phyloP scores from a whole-genome alignment of 345 rosid species.

The Salix purpurea region DNA sequence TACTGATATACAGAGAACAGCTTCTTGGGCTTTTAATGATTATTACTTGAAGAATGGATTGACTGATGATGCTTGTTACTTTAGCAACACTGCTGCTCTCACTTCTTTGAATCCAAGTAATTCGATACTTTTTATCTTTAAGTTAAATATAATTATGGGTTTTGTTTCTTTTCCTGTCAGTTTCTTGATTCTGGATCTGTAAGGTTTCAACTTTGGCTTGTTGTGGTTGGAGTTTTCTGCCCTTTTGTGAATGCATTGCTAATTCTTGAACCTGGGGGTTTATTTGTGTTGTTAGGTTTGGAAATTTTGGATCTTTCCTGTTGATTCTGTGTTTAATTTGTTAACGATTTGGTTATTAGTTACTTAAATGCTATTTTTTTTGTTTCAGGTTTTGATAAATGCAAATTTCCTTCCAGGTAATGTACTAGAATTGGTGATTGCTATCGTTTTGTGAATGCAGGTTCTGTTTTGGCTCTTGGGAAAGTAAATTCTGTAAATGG shows the following conservation, averaged over 20 bases:
- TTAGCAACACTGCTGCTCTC: slow-evolving; percentile 65
- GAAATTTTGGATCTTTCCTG: not conserved
- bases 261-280: not conserved
- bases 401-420: slow-evolving; percentile 80
- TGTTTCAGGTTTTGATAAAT: slow-evolving; percentile 61
- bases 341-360: not conserved
- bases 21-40: slow-evolving; percentile 76
- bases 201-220: not conserved
- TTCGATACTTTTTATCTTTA: slow-evolving; percentile 7
- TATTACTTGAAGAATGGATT: slow-evolving; percentile 64
- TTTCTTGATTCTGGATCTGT: not conserved
- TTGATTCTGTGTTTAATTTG: not conserved
- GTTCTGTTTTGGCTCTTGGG: not conserved
- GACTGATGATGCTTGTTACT: slow-evolving; percentile 68
- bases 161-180: not conserved
- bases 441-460: not conserved
- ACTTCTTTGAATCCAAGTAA: slow-evolving; percentile 73
- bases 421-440: not conserved
- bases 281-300: not conserved
- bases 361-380: not conserved
- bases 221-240: not conserved
- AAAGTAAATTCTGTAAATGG: not conserved
- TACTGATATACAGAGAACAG: slow-evolving; percentile 47
- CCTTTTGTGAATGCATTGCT: not conserved
- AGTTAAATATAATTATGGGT: not conserved